A percentile compares a stretch with the other conserved stretches of the same genome.
These are phyloP conservation scores for Cymbopogon flexuosus DNA, from an alignment of 202 grass and related monocot species.

Conservation along the genomic window DNA sequence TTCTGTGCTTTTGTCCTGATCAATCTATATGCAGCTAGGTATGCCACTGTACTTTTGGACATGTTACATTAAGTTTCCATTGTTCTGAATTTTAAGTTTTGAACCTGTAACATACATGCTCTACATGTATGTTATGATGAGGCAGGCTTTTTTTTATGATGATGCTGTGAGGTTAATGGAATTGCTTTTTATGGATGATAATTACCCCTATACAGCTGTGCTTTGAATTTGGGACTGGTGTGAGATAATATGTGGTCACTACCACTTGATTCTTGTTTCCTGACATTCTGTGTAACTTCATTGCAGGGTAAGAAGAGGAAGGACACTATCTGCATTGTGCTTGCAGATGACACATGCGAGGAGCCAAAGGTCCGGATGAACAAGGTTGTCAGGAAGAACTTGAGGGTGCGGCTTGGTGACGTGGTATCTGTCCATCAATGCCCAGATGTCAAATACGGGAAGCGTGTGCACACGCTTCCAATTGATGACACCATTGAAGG, in stretches of 20 bases:
- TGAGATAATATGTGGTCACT: not conserved
- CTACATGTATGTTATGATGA: not conserved
- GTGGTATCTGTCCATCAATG: constrained; percentile 85
- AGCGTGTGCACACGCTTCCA: constrained; percentile 72
- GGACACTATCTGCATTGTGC: constrained; percentile 86
- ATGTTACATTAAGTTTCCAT: not conserved
- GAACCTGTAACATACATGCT: too few relatives aligned
- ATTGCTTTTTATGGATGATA: not conserved
- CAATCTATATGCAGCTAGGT: not conserved
- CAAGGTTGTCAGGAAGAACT: constrained; percentile 69
- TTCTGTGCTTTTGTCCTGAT: not conserved
- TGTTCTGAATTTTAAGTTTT: too few relatives aligned
- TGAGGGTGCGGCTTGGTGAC: constrained; percentile 81
- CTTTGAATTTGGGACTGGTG: not conserved
- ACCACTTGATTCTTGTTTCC: not conserved
- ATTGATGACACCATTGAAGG: constrained; percentile 92
- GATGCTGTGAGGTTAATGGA: too few relatives aligned
- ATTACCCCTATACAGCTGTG: not conserved
- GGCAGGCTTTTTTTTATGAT: too few relatives aligned
- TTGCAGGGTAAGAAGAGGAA: constrained; percentile 85
- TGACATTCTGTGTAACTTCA: constrained; percentile 6
- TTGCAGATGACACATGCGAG: constrained; percentile 81
- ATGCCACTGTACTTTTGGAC: not conserved
- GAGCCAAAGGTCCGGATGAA: constrained; percentile 89
- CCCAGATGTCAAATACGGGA: constrained; percentile 83